Evolutionary conservation across 2,329 filamentous ascomycete species (phyloP).

Genomic region (Exophiala oligosperma): DNA sequence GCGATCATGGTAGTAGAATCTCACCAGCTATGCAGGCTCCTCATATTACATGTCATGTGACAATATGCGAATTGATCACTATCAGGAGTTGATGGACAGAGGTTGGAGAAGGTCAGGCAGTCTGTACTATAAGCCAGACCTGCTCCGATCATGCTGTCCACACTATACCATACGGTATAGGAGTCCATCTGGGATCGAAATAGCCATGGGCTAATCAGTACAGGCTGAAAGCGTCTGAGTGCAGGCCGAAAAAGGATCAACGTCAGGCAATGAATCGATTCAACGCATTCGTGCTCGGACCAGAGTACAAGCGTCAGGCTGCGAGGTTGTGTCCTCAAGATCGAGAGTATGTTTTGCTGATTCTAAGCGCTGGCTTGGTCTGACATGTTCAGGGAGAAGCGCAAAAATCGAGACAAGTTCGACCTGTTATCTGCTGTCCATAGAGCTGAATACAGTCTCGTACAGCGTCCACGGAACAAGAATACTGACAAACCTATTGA

Average conservation of each 20-base stretch:
- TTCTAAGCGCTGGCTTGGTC: neutral
- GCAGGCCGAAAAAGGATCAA: conserved; percentile 47
- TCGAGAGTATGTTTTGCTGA: conserved; percentile 39
- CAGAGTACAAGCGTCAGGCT: conserved; percentile 48
- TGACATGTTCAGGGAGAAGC: conserved; percentile 42
- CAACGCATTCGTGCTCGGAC: conserved; percentile 49
- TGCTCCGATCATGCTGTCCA: conserved; percentile 80
- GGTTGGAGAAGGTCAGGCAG: conserved; percentile 53
- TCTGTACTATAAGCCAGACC: conserved; percentile 55
- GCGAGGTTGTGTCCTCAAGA: conserved; percentile 47
- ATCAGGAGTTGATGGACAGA: conserved; percentile 48
- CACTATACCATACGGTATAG: conserved; percentile 62
- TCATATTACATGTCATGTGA: conserved; percentile 49
- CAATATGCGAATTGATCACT: conserved; percentile 46
- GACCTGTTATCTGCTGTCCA: conserved; percentile 44
- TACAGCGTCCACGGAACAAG: conserved; percentile 46
- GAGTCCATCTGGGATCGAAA: neutral
- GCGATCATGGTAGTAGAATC: conserved; percentile 2
- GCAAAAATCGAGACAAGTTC: conserved; percentile 43
- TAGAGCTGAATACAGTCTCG: conserved; percentile 44
- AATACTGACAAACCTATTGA: conserved; percentile 45
- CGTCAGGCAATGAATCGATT: conserved; percentile 49
- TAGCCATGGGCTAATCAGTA: conserved; percentile 5
- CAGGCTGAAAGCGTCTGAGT: conserved; percentile 45
- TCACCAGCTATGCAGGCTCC: conserved; percentile 35